phyloP scores from a whole-genome alignment of 2,329 filamentous ascomycete genomes.

The Botrytis fabae region DNA sequence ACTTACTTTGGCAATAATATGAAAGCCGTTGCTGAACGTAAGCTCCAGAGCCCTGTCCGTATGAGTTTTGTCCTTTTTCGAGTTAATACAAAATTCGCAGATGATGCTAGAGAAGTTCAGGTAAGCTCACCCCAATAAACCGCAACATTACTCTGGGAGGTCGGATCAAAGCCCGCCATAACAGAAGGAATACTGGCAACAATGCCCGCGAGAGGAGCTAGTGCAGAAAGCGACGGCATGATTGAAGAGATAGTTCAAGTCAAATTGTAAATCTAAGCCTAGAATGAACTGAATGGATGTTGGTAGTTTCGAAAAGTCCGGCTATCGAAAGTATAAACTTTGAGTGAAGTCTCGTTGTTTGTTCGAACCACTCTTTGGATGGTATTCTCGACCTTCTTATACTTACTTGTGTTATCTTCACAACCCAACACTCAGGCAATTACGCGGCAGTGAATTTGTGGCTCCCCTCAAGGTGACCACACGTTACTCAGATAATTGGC shows the following conservation, averaged over 20 bases:
- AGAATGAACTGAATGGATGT: not conserved
- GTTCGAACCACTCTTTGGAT: not conserved
- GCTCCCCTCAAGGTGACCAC: not conserved
- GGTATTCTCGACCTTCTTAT: not conserved
- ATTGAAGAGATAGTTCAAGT: not conserved
- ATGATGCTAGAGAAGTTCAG: not conserved
- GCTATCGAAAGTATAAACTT: not conserved
- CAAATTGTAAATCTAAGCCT: not conserved
- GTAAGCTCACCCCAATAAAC: slow-evolving; percentile 62
- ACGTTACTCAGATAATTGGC: not conserved
- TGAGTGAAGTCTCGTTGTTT: not conserved
- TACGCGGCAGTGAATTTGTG: not conserved
- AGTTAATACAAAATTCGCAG: slow-evolving; percentile 18
- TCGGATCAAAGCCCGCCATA: slow-evolving; percentile 47
- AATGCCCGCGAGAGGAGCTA: slow-evolving; percentile 35
- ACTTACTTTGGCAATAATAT: slow-evolving; percentile 59
- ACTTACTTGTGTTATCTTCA: not conserved
- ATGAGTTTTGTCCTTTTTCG: slow-evolving; percentile 59
- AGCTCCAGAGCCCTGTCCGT: slow-evolving; percentile 46
- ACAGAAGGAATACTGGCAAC: slow-evolving; percentile 40
- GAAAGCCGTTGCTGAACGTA: slow-evolving; percentile 55
- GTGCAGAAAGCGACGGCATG: slow-evolving; percentile 1
- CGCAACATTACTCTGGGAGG: slow-evolving; percentile 55
- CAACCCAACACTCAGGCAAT: not conserved
- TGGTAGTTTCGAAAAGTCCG: not conserved